A percentile compares a stretch with the other conserved stretches of the same genome.
Evolutionary conservation across 2,329 filamentous ascomycete species (phyloP).

Genomic region (Aspergillus ochraceoroseus): DNA sequence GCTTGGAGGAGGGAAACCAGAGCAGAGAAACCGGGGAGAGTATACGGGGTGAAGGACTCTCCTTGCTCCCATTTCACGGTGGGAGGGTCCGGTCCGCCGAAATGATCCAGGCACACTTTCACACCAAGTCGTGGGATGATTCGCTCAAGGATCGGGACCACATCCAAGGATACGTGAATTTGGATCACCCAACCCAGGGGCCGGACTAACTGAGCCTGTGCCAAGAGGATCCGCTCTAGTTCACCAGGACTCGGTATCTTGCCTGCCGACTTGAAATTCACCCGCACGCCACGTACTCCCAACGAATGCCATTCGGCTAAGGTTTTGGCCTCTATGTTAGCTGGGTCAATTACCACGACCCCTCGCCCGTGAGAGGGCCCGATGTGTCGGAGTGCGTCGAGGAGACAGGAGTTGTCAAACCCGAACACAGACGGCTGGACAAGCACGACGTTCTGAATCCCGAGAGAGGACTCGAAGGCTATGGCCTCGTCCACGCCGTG

Average conservation of each 20-base stretch:
- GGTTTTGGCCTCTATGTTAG: slow-evolving; percentile 34
- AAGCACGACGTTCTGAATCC: slow-evolving; percentile 54
- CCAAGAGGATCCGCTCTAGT: slow-evolving; percentile 42
- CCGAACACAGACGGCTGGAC: slow-evolving; percentile 61
- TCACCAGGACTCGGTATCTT: slow-evolving; percentile 39
- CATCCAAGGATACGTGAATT: slow-evolving; percentile 53
- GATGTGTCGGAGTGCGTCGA: slow-evolving; percentile 50
- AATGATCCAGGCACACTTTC: slow-evolving; percentile 57
- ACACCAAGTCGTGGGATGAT: slow-evolving; percentile 50
- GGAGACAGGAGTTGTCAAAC: slow-evolving; percentile 55
- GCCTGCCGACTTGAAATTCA: slow-evolving; percentile 56
- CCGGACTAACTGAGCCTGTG: slow-evolving; percentile 50
- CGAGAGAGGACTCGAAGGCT: slow-evolving; percentile 49
- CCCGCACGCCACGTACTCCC: slow-evolving; percentile 56
- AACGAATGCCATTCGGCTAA: slow-evolving; percentile 53
- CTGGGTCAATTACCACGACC: slow-evolving; percentile 55
- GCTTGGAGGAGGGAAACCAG: slow-evolving; percentile 46
- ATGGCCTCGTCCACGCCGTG: slow-evolving; percentile 51
- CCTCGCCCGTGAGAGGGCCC: slow-evolving; percentile 51
- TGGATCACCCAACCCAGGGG: slow-evolving; percentile 55
- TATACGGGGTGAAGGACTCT: slow-evolving; percentile 39
- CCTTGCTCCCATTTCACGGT: slow-evolving; percentile 14
- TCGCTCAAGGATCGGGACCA: slow-evolving; percentile 47
- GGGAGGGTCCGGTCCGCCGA: slow-evolving; percentile 48
- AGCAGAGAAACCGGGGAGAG: slow-evolving; percentile 48